Evolutionary conservation across 129 eudicot genomes (phyloP).

Genomic region (Scalesia atractyloides): DNA sequence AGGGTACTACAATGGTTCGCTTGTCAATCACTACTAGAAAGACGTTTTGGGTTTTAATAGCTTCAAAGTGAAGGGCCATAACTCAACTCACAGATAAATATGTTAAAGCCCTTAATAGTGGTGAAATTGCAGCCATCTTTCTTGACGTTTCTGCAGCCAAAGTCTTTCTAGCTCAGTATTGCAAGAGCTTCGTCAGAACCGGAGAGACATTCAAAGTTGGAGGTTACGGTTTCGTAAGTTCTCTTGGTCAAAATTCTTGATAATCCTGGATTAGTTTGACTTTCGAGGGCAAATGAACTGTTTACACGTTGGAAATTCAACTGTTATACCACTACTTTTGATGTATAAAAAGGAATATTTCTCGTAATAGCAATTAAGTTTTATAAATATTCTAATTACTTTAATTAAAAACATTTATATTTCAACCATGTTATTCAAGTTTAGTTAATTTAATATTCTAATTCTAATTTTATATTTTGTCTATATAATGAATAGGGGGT

Average conservation of each 20-base stretch:
- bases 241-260: conserved; percentile 3
- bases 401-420: too few species aligned
- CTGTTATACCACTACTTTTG: not conserved
- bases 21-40: conserved; percentile 33
- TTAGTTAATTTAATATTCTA: too few species aligned
- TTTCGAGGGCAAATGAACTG: not conserved
- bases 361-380: too few species aligned
- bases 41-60: conserved; percentile 34
- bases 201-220: too few species aligned
- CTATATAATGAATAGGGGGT: too few species aligned
- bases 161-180: too few species aligned
- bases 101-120: conserved; percentile 40
- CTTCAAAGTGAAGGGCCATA: conserved; percentile 32
- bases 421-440: too few species aligned
- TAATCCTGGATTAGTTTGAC: not conserved
- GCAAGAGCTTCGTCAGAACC: too few species aligned
- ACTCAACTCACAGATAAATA: conserved; percentile 29
- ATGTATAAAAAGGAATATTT: not conserved
- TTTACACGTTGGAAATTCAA: not conserved
- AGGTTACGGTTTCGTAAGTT: too few species aligned
- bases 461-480: too few species aligned
- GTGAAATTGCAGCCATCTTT: conserved; percentile 47
- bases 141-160: too few species aligned
- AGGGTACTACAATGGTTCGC: conserved; percentile 45
- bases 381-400: too few species aligned